A percentile compares a stretch with the other conserved stretches of the same genome.
Conservation (phyloP, 805 yeast species). For the Gaillardinia entomophila region DNA sequence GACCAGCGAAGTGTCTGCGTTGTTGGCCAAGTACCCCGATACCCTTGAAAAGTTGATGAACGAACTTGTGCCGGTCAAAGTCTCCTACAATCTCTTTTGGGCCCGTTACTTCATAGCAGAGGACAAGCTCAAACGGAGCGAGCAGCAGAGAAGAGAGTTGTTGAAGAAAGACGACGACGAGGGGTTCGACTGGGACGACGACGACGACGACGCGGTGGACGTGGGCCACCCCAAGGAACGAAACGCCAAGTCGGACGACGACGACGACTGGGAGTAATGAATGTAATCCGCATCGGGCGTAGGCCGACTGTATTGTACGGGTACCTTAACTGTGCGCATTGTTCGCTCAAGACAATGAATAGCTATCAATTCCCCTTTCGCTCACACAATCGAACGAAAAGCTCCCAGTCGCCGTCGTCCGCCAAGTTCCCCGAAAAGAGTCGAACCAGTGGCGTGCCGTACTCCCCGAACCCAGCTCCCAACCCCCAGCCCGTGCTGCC, state of each 20-base stretch:
- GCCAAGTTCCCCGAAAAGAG: neutral
- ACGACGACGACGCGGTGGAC: conserved; percentile 39
- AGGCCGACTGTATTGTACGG: too few species aligned
- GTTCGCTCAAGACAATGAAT: too few species aligned
- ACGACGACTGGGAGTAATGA: neutral
- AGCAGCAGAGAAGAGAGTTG: conserved; percentile 59
- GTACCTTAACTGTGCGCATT: too few species aligned
- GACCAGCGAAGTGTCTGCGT: conserved; percentile 44
- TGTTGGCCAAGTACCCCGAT: conserved; percentile 41
- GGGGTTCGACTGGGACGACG: conserved; percentile 47
- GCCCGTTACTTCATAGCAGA: conserved; percentile 55
- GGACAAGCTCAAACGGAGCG: conserved; percentile 51
- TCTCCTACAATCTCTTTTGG: conserved; percentile 69
- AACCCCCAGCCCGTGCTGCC: neutral
- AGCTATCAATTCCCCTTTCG: neutral
- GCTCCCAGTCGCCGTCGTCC: neutral
- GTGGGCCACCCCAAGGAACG: too few species aligned
- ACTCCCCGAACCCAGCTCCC: neutral
- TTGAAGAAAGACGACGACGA: conserved; percentile 46
- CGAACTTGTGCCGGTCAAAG: conserved; percentile 58
- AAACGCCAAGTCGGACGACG: neutral
- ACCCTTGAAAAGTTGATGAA: conserved; percentile 53
- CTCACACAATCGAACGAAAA: neutral
- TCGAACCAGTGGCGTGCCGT: neutral
- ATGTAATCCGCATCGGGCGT: too few species aligned